These are phyloP conservation scores for Inosperma sp. DNA, from an alignment of 768 basidiomycete genomes.

Conservation along the genomic window DNA sequence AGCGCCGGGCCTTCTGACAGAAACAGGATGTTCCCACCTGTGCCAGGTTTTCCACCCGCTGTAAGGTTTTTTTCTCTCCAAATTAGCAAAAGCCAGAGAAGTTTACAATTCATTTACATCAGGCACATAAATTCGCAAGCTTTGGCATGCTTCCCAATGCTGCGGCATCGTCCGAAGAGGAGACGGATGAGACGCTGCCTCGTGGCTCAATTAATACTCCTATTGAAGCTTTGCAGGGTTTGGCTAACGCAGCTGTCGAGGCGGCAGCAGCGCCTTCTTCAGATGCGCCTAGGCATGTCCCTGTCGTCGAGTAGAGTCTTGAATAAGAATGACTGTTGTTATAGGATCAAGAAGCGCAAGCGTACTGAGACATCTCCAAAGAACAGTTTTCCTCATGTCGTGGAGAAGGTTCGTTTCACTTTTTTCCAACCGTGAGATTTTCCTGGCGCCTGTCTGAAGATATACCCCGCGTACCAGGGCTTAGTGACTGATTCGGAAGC, in stretches of 20 bases:
- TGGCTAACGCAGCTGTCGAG: constrained; percentile 94
- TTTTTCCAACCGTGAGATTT: constrained; percentile 8
- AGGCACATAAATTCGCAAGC: constrained; percentile 88
- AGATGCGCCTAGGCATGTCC: constrained; percentile 52
- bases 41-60: constrained; percentile 90
- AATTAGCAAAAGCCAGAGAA: constrained; percentile 13
- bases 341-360: constrained; percentile 79
- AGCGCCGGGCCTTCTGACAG: constrained; percentile 29
- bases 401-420: constrained; percentile 63
- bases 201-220: constrained; percentile 83
- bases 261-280: constrained; percentile 77
- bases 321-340: constrained; percentile 10
- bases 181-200: constrained; percentile 85
- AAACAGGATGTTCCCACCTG: constrained; percentile 63
- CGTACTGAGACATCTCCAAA: constrained; percentile 77
- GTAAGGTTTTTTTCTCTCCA: constrained; percentile 39
- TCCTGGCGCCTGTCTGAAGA: constrained; percentile 2
- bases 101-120: constrained; percentile 12
- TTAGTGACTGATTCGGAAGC: constrained; percentile 84
- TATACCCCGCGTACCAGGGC: constrained; percentile 44
- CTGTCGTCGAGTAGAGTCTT: constrained; percentile 12
- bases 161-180: constrained; percentile 83
- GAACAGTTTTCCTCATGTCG: constrained; percentile 84
- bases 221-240: constrained; percentile 88
- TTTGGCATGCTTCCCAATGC: constrained; percentile 87